Percentiles rank a stretch among this genome's conserved stretches.
Conservation (phyloP, 2,329 filamentous ascomycete species). For the Drechmeria coniospora region DNA sequence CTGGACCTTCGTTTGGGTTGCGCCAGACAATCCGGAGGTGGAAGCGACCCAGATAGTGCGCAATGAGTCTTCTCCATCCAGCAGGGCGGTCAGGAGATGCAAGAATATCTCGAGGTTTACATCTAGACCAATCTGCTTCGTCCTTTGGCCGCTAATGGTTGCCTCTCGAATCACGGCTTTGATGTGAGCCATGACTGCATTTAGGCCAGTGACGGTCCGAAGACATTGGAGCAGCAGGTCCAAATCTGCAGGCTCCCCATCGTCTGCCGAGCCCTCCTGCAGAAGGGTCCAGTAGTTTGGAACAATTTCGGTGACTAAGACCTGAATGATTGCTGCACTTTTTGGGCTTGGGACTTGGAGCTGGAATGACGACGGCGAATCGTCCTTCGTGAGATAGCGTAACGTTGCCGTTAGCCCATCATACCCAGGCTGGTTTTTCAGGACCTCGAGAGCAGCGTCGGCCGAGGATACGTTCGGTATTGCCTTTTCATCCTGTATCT, state of each 20-base stretch:
- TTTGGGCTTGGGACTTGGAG: conserved; percentile 40
- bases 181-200: conserved; percentile 58
- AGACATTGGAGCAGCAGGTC: conserved; percentile 48
- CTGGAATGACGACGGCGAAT: conserved; percentile 8
- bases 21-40: conserved; percentile 8
- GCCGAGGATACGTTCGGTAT: conserved; percentile 11
- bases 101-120: conserved; percentile 29
- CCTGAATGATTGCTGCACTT: conserved; percentile 59
- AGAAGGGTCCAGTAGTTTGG: conserved; percentile 70
- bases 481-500: conserved; percentile 1
- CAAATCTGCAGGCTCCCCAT: conserved; percentile 19
- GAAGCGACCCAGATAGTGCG: conserved; percentile 22
- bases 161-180: conserved; percentile 41
- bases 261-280: conserved; percentile 23
- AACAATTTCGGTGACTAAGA: conserved; percentile 57
- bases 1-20: conserved; percentile 14
- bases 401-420: conserved; percentile 37
- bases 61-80: conserved; percentile 22
- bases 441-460: conserved; percentile 40
- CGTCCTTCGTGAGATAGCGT: conserved; percentile 30
- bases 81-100: conserved; percentile 25
- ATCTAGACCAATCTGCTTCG: conserved; percentile 23
- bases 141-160: conserved; percentile 20
- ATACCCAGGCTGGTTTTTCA: conserved; percentile 48
- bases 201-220: conserved; percentile 59